Conservation (phyloP, 495 filamentous ascomycete genomes). For the Aspergillus conjunctus region DNA sequence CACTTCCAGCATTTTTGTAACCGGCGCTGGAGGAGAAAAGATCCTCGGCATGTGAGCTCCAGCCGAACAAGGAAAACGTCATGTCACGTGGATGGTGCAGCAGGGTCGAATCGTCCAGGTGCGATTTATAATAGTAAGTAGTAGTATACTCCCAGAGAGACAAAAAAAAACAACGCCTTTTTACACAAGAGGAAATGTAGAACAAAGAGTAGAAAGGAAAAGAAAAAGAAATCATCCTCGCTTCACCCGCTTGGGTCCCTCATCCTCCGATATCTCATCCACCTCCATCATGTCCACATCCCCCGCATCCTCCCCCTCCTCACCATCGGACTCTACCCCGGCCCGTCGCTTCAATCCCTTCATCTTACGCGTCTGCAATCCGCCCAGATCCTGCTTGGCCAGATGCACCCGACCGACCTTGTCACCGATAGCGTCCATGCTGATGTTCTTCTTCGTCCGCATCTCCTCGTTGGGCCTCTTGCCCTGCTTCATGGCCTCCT, state of each 20-base stretch:
- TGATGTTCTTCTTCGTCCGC: slow-evolving; percentile 92
- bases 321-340: slow-evolving; percentile 50
- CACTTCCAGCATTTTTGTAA: slow-evolving; percentile 30
- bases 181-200: slow-evolving; percentile 31
- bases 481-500: slow-evolving; percentile 87
- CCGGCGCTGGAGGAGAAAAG: slow-evolving; percentile 34
- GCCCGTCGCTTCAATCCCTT: slow-evolving; percentile 89
- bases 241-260: slow-evolving; percentile 43
- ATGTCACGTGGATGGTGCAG: slow-evolving; percentile 38
- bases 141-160: neutral
- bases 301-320: slow-evolving; percentile 37
- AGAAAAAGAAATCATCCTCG: slow-evolving; percentile 29
- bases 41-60: slow-evolving; percentile 51
- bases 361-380: slow-evolving; percentile 97
- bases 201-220: slow-evolving; percentile 19
- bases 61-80: slow-evolving; percentile 37
- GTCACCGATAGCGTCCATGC: slow-evolving; percentile 88
- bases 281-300: slow-evolving; percentile 49
- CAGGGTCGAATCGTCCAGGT: too few species aligned
- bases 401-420: slow-evolving; percentile 94
- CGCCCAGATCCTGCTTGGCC: slow-evolving; percentile 83
- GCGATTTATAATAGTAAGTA: neutral
- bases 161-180: neutral
- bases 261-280: slow-evolving; percentile 46
- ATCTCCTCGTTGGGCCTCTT: slow-evolving; percentile 59